phyloP scores from a whole-genome alignment of 2,329 filamentous ascomycete species.

The Monilinia aucupariae region DNA sequence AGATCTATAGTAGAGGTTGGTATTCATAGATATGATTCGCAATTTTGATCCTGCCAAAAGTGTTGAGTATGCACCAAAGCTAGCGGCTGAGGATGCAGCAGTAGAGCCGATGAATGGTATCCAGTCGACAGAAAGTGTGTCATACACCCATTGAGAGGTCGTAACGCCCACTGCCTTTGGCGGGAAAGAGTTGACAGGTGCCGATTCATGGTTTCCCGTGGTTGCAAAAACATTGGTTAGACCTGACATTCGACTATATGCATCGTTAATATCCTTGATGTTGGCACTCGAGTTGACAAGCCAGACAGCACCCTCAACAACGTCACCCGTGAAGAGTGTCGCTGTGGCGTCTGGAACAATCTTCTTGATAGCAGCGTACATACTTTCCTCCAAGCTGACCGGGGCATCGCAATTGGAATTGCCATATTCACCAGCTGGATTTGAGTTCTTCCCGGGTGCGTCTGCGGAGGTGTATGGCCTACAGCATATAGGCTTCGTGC shows the following conservation, averaged over 20 bases:
- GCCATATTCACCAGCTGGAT: slow-evolving; percentile 38
- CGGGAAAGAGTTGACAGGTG: slow-evolving; percentile 37
- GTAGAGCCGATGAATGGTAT: slow-evolving; percentile 33
- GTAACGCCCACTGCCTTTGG: slow-evolving; percentile 25
- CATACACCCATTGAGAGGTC: slow-evolving; percentile 38
- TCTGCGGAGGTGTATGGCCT: slow-evolving; percentile 37
- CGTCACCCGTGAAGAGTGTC: slow-evolving; percentile 40
- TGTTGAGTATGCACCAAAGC: slow-evolving; percentile 38
- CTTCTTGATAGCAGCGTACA: slow-evolving; percentile 37
- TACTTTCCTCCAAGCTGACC: slow-evolving; percentile 37
- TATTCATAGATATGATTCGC: slow-evolving; percentile 41
- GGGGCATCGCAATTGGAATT: slow-evolving; percentile 39
- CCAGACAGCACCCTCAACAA: slow-evolving; percentile 39
- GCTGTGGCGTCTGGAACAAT: slow-evolving; percentile 34
- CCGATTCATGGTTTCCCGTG: slow-evolving; percentile 40
- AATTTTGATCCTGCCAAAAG: slow-evolving; percentile 33
- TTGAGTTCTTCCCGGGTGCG: slow-evolving; percentile 37
- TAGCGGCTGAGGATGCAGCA: slow-evolving; percentile 28
- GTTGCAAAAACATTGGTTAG: slow-evolving; percentile 36
- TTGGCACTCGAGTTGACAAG: slow-evolving; percentile 32
- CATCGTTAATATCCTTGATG: slow-evolving; percentile 35
- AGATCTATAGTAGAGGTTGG: slow-evolving; percentile 39
- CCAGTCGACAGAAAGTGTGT: slow-evolving; percentile 37
- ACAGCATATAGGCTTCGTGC: slow-evolving; percentile 42
- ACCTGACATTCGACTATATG: slow-evolving; percentile 35